A percentile compares a stretch with the other conserved stretches of the same genome.
phyloP scores from a whole-genome alignment of 805 yeast species.

The Maudiozyma bulderi region DNA sequence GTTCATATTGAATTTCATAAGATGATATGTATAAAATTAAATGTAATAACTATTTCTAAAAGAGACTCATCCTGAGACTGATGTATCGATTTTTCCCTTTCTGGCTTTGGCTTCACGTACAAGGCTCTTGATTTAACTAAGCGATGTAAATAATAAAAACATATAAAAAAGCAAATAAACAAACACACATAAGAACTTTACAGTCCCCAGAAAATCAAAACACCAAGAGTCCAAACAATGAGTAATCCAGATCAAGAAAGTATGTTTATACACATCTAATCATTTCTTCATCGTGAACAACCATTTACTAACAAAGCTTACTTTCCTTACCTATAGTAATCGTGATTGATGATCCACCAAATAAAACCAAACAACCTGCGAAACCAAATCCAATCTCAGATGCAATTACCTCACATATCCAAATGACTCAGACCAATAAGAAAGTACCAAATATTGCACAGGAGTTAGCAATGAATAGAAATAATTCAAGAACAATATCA shows the following conservation, averaged over 20 bases:
- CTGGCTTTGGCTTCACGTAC: too few relatives aligned
- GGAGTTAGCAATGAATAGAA: slow-evolving; percentile 27
- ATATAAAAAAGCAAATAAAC: too few relatives aligned
- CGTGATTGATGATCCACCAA: slow-evolving; percentile 1
- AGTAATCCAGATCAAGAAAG: slow-evolving; percentile 2
- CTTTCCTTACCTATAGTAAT: neutral
- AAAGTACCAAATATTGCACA: slow-evolving; percentile 24
- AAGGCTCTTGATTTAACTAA: too few relatives aligned
- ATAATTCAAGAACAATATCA: slow-evolving; percentile 8
- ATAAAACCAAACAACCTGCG: neutral
- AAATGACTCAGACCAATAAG: neutral
- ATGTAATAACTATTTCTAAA: too few relatives aligned
- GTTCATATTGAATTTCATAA: too few relatives aligned
- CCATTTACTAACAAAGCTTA: neutral
- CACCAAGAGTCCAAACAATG: neutral
- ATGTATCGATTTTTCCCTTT: too few relatives aligned
- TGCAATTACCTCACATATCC: neutral
- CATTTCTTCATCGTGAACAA: neutral
- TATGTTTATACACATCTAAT: neutral
- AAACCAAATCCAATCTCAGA: neutral
- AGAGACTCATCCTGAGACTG: too few relatives aligned
- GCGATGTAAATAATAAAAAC: too few relatives aligned
- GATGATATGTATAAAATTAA: too few relatives aligned
- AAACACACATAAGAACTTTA: too few relatives aligned
- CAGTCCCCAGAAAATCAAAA: neutral